Base-by-base conservation (phyloP, 2,329 filamentous ascomycete genomes). In the Pestalotiopsis fici region DNA sequence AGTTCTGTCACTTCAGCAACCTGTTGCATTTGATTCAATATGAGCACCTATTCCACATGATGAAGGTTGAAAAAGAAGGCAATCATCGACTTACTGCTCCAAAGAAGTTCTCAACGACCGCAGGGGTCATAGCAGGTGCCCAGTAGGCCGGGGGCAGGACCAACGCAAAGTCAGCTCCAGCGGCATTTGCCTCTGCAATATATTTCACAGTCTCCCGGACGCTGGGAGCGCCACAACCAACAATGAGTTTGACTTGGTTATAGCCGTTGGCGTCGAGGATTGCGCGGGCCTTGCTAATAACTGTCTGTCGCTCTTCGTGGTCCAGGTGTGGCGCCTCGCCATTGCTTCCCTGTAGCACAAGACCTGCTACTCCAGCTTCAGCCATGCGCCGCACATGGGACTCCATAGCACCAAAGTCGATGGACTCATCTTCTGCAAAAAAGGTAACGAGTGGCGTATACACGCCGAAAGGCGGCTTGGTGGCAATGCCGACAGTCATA, bases 291-390 rank as follows among this genome's bases (percentile, higher is more conserved):
- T 86, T 84, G 67, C 78, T 79, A 4, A 90, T 89, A 69, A 93
- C 85, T 60, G 85, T 80, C 62, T 85, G 83, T 73, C 91, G 88
- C 77, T 93, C 91, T 15, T 86, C 83, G 67, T 86, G 83, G 56
- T 87, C 87, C 4, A 93, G 83, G 68, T 92, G 90, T 3, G 92
- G 90, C 9, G 91, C 90, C 79, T 94, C 91, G 72, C 91, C 91
- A 72, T 93, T 93, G 71, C 89, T 91, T 63, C 91, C 91, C 74
- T 92, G 90, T 55, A 90, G 88, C 59, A 92, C 89, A 67, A 93
- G 79, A 76, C 62, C 35, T n/a, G 31, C 67, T 70, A 74, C 76
- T 67, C 72, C 61, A 23, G 65, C 67, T 56, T 68, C 68, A 7
- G 70, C 71, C 11, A 71, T 67, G 23, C 70, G 70, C 43, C 84